phyloP scores from a whole-genome alignment of 2,329 filamentous ascomycete genomes.

The Cephalotrichum gorgonifer region DNA sequence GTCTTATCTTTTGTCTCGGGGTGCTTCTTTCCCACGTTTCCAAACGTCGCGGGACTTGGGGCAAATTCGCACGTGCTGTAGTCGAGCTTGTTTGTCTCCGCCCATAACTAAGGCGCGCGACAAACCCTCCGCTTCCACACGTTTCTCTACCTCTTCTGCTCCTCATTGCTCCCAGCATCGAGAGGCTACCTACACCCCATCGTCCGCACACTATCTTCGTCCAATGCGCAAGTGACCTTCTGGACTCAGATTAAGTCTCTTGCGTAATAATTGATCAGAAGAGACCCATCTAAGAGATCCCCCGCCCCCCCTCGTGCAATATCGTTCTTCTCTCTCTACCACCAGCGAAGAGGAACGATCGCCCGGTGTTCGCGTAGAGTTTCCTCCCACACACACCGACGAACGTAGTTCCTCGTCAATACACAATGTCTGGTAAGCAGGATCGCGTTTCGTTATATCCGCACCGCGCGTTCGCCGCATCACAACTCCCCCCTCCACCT shows the following conservation, averaged over 20 bases:
- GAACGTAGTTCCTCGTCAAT: constrained; percentile 3
- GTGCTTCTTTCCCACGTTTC: too few species aligned
- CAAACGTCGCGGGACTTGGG: too few species aligned
- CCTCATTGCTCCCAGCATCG: neutral
- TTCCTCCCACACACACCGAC: neutral
- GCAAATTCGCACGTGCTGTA: too few species aligned
- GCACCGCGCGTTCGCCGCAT: neutral
- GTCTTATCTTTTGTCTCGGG: too few species aligned
- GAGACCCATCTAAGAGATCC: neutral
- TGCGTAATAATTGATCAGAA: constrained; percentile 5
- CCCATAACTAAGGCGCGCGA: neutral
- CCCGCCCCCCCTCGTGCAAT: neutral
- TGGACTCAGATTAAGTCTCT: constrained; percentile 2
- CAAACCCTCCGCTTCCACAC: neutral
- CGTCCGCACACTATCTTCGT: neutral
- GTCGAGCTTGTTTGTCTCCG: too few species aligned
- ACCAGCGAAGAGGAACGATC: neutral
- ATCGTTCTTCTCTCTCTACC: neutral
- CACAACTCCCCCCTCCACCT: neutral
- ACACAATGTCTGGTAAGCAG: constrained; percentile 5
- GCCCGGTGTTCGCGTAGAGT: neutral
- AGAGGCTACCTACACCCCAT: neutral
- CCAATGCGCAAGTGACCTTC: constrained; percentile 1
- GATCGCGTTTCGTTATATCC: neutral
- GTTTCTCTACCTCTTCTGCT: neutral